Evolutionary conservation across 768 basidiomycete genomes (phyloP).

Genomic region (Calocybe indica): DNA sequence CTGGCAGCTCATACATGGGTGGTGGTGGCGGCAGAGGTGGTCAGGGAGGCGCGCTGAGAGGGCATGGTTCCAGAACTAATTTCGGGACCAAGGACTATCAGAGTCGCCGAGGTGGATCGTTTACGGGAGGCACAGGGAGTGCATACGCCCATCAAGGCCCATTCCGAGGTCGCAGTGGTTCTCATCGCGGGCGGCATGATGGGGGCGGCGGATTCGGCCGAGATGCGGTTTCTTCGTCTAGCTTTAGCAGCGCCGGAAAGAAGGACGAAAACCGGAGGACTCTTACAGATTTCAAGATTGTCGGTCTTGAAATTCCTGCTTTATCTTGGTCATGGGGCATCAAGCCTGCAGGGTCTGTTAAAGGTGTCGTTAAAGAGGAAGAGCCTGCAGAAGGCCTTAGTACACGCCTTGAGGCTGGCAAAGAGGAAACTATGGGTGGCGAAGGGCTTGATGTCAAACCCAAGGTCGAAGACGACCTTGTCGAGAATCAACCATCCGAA

Average conservation of each 20-base stretch:
- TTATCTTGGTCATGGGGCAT: slow-evolving; percentile 86
- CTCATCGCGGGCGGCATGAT: slow-evolving; percentile 43
- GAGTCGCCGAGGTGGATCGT: slow-evolving; percentile 63
- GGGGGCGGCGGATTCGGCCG: slow-evolving; percentile 35
- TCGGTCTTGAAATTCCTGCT: slow-evolving; percentile 80
- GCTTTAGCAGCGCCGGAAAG: slow-evolving; percentile 52
- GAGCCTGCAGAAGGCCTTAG: slow-evolving; percentile 5
- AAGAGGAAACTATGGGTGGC: not conserved
- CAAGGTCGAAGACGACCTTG: not conserved
- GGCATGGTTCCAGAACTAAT: slow-evolving; percentile 61
- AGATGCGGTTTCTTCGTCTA: slow-evolving; percentile 43
- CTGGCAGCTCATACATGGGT: slow-evolving; percentile 30
- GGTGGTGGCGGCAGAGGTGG: slow-evolving; percentile 37
- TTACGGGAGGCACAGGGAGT: slow-evolving; percentile 38
- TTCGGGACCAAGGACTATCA: slow-evolving; percentile 60
- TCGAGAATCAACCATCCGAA: slow-evolving; percentile 1
- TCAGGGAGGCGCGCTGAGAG: slow-evolving; percentile 46
- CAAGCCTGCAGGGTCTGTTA: slow-evolving; percentile 31
- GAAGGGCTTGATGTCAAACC: no score
- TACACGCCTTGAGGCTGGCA: not conserved
- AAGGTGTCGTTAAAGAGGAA: slow-evolving; percentile 10
- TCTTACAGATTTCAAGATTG: slow-evolving; percentile 96
- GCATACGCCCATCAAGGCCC: slow-evolving; percentile 34
- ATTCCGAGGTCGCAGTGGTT: slow-evolving; percentile 60
- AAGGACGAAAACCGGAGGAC: slow-evolving; percentile 87